Conservation (phyloP, 1,139 yeast genomes). For the Maudiozyma humilis region DNA sequence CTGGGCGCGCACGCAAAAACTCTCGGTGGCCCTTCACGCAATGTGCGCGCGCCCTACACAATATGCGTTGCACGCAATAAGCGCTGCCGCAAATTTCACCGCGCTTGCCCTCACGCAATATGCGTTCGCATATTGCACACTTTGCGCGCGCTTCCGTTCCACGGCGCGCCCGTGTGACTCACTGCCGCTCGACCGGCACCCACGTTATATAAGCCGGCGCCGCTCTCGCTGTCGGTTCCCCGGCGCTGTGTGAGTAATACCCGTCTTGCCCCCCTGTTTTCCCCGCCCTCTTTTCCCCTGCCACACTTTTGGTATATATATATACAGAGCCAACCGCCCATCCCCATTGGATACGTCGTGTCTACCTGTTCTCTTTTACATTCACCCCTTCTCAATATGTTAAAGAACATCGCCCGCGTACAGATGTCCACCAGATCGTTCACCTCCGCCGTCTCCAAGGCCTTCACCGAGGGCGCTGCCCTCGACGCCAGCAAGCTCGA, state of each 20-base stretch:
- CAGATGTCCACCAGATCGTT: background rate
- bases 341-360: background rate
- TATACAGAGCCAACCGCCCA: background rate
- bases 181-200: background rate
- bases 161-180: background rate
- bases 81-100: background rate
- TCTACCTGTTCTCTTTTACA: background rate
- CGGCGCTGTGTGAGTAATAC: too few species aligned
- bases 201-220: background rate
- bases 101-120: background rate
- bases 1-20: too few species aligned
- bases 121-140: background rate
- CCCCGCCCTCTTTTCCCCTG: background rate
- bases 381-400: background rate
- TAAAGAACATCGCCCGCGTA: background rate
- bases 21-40: too few species aligned
- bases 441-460: background rate
- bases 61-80: background rate
- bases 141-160: background rate
- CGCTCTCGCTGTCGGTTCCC: background rate
- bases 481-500: conserved; percentile 65
- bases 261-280: background rate
- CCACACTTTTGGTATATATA: too few species aligned
- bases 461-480: conserved; percentile 30
- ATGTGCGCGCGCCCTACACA: too few species aligned